Base-by-base conservation (phyloP, 2,329 filamentous ascomycete species). In the Remersonia thermophila region DNA sequence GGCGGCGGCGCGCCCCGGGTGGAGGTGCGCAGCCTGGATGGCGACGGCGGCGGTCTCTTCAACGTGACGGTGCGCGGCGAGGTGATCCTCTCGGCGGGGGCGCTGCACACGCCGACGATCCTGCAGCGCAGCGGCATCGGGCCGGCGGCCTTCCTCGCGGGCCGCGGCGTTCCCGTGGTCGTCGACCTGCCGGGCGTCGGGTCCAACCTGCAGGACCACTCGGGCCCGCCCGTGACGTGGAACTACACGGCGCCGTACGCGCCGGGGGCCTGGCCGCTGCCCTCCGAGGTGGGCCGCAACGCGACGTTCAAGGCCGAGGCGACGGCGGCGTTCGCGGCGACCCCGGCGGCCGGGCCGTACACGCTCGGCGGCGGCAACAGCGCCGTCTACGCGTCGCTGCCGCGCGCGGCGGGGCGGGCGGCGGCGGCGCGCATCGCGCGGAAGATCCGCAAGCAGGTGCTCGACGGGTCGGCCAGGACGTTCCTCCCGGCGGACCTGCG, bases 141-240 rank as follows among this genome's bases (percentile, higher is more conserved):
- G 1, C 47, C 55, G 1, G 47, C 46, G 6, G 39, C 43, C 1
- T 51, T 62, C 25, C 50, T 62, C 13, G 37, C 45, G 14, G 42
- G 46, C n/a, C 51, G 67, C 40, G 55, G 59, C 5, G 74, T 78
- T 36, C 53, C 62, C 0, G 58, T 74, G 2, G 49, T 73, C 33
- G 55, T 62, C 1, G 65, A 79, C 43, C 60, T 73, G 1, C 74
- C 73, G 0, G 75, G 72, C 32, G 73, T 80, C 10, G 75, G 75
- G 6, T 64, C 60, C 15, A 60, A 60, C 39, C 50, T 59, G 14
- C 56, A 60, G 31, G 58, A 61, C 37, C 58, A 61, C 36, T 46
- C 53, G 9, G 51, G 20, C 41, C 52, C 27, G 14, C 48, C 17
- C n/a, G 48, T 39, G 17, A 44, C 36, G 25, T 47, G 39, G 40